phyloP scores from a whole-genome alignment of 306 rosid genomes.

The Trifolium pratense region DNA sequence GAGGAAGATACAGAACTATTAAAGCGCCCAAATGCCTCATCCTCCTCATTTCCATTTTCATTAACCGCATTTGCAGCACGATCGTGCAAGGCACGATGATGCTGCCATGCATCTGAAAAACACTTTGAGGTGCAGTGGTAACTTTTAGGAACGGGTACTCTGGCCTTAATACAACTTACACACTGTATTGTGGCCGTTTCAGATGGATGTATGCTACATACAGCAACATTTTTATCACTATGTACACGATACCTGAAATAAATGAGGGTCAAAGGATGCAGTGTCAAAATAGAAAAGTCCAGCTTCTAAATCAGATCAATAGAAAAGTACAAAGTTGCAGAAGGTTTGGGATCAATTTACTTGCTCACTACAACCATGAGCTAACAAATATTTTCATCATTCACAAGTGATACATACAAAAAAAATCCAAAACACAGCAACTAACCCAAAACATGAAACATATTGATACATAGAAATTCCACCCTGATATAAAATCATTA shows the following conservation, averaged over 20 bases:
- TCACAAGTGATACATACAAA: slow-evolving; percentile 7
- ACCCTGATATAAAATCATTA: slow-evolving; percentile 1
- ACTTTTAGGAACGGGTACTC: slow-evolving; percentile 82
- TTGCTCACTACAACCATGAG: neutral
- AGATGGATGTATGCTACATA: slow-evolving; percentile 94
- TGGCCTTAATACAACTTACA: slow-evolving; percentile 82
- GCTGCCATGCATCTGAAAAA: slow-evolving; percentile 98
- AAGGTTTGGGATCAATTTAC: neutral
- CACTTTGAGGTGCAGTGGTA: slow-evolving; percentile 92
- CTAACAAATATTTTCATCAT: slow-evolving; percentile 25
- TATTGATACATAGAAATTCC: neutral
- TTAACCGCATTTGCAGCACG: slow-evolving; percentile 90
- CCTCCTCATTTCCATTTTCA: slow-evolving; percentile 92
- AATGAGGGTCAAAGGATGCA: slow-evolving; percentile 22
- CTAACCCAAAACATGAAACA: slow-evolving; percentile 24
- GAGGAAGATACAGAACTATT: slow-evolving; percentile 72
- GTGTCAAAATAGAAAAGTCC: slow-evolving; percentile 11
- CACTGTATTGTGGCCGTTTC: slow-evolving; percentile 97
- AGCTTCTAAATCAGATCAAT: slow-evolving; percentile 24
- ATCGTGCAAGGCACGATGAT: slow-evolving; percentile 94
- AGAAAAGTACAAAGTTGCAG: slow-evolving; percentile 14
- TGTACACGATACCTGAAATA: slow-evolving; percentile 90
- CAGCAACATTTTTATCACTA: slow-evolving; percentile 82
- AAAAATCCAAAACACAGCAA: slow-evolving; percentile 18
- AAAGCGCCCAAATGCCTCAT: slow-evolving; percentile 80